phyloP scores from a whole-genome alignment of 495 filamentous ascomycete species.

The Massariosphaeria phaeospora region DNA sequence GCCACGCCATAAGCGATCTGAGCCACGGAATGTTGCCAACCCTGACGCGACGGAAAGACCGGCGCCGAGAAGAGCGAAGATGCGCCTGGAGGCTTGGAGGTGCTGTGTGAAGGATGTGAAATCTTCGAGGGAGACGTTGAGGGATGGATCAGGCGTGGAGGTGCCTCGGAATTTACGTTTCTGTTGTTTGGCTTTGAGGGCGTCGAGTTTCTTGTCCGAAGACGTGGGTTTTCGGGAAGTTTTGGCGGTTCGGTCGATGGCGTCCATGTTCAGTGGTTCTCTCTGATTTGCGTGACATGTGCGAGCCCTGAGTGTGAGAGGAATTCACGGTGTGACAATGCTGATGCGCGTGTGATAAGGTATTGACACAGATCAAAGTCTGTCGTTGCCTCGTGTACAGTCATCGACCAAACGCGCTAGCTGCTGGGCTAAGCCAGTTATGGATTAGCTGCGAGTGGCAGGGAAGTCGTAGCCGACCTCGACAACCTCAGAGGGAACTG shows the following conservation, averaged over 20 bases:
- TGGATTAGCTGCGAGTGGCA: no score
- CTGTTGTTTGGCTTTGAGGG: not conserved
- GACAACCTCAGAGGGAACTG: no score
- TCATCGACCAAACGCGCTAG: no score
- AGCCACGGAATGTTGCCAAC: constrained; percentile 25
- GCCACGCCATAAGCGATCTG: constrained; percentile 15
- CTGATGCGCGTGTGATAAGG: no score
- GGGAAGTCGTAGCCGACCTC: no score
- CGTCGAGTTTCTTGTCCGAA: not conserved
- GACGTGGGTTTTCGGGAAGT: not conserved
- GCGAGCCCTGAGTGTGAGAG: no score
- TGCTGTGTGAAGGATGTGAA: constrained; percentile 3
- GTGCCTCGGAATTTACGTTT: not conserved
- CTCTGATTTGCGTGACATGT: not conserved
- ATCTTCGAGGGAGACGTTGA: not conserved
- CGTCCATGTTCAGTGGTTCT: not conserved
- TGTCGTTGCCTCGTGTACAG: no score
- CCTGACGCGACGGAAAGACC: constrained; percentile 26
- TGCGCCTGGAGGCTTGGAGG: constrained; percentile 8
- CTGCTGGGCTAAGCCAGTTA: no score
- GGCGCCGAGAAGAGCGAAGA: constrained; percentile 26
- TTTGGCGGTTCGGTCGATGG: not conserved
- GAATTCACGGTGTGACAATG: no score
- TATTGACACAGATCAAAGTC: no score
- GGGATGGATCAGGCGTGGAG: not conserved